Evolutionary conservation across 2,329 filamentous ascomycete genomes (phyloP), one percentile per base, ranked within the genome.

Genomic region (Penicillium hesseltinei): DNA sequence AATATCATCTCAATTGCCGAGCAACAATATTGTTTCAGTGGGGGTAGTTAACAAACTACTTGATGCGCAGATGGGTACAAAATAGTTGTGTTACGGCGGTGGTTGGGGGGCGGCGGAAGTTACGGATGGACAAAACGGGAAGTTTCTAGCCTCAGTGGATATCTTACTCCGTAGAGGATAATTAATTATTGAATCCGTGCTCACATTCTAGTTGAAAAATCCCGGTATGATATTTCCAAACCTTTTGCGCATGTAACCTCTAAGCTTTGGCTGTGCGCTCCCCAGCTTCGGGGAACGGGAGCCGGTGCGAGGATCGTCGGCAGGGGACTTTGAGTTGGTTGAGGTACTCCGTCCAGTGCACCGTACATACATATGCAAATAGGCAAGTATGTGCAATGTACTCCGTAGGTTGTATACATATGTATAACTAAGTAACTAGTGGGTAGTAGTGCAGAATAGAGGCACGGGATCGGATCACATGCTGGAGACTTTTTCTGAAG

Each of bases 271-370:
- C n/a, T 36, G 44, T 54, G 45, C 36, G 52, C 52, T 49, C 52
- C 52, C 45, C 52, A 50, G 52, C 52, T 50, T 54, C 52, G 52
- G 52, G 52, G 44, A 27, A 43, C 27, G 43, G 52, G 21, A 19
- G 50, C 52, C 52, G 52, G 45, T 50, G 45, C 23, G 36, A 50
- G 36, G 52, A 50, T 54, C 52, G 27, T 27, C 52, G 27, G 52
- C 17, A 47, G 45, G 29, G 19, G 19, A 40, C 19, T 33, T 54
- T 39, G n/a, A 25, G n/a, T 51, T 38, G 44, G 31, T 23, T 23
- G 8, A 47, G 29, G 44, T 35, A 23, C 44, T 21, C 43, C 0
- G n/a, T 33, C 4, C 8, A 29, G 43, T 31, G 23, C 17, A 58
- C 33, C 21, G 49, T 61, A 29, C 15, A 21, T 33, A 35, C 23